These are phyloP conservation scores for Coccomyxa sp. DNA, from an alignment of 139 green algal species.

Conservation along the genomic window DNA sequence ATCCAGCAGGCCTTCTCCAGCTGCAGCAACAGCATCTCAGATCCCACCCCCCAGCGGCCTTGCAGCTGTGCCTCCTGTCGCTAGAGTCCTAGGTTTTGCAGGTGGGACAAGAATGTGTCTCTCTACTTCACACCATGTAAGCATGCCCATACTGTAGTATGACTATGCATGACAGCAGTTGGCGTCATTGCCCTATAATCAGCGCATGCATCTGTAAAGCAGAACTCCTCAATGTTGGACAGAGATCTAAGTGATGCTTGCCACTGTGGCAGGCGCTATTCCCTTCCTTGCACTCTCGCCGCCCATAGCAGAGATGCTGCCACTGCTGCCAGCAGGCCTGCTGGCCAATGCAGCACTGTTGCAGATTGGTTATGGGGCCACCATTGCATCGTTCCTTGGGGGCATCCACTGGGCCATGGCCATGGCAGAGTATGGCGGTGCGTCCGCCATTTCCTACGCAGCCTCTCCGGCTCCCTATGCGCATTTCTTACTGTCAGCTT, in stretches of 20 bases:
- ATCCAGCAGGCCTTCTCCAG: neutral
- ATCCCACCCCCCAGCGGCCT: neutral
- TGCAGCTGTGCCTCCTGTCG: conserved; percentile 13
- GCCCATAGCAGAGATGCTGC: conserved; percentile 32
- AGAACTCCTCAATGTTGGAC: too few relatives aligned
- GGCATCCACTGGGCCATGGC: conserved; percentile 74
- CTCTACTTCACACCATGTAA: too few relatives aligned
- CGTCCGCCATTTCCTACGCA: neutral
- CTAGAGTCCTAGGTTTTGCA: conserved; percentile 25
- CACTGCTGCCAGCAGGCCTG: conserved; percentile 35
- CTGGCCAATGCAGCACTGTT: conserved; percentile 31
- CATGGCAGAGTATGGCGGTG: conserved; percentile 15
- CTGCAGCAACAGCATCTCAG: neutral
- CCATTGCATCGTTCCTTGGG: conserved; percentile 85
- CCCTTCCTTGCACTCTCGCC: conserved; percentile 73
- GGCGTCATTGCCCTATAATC: neutral
- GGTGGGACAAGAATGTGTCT: conserved; percentile 4
- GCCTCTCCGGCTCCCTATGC: neutral
- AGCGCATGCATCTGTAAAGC: neutral
- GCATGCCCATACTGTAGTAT: too few relatives aligned
- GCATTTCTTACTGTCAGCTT: neutral
- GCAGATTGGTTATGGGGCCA: conserved; percentile 44
- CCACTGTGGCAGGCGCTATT: conserved; percentile 51
- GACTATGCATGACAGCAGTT: neutral
- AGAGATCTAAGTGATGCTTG: neutral